Base-by-base conservation (phyloP, 306 rosid species). In the Spatholobus suberectus region DNA sequence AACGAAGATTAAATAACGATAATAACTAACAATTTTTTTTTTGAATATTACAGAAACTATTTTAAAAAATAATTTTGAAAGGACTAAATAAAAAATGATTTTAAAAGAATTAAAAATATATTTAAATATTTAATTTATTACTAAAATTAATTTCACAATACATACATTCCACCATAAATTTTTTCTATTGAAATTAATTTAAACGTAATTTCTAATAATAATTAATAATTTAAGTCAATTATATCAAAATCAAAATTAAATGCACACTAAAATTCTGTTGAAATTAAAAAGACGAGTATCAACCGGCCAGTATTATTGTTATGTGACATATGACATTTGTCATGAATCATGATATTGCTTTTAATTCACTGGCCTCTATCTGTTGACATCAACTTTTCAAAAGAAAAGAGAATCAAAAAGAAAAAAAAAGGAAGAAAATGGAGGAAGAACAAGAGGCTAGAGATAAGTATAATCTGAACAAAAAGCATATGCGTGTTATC, bases 381-480 rank as follows among this genome's bases (percentile, higher is more conserved):
- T 51, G 54, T 73, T 73, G 38, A 65, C 63, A 59, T 81, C 75
- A 65, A 72, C 91, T 87, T 87, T 82, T 82, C 46, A 21, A 78
- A 46, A 17, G 35, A 37, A 20, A 20, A 54, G 1, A n/a, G 59
- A 11, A 35, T 6, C 9, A 23, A 18, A 63, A 14, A 6, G 3
- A 4, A 9, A 29, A 3, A 58, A 3, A 21, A 17, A 15, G 23
- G 14, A 37, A 63, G 70, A 32, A 29, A 3, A 63, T 15, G 6
- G 5, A 58, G 21, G 54, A 76, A 73, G 84, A 83, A 88, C 14
- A 74, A 52, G 67, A 34, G 35, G 46, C 5, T 8, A 32, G 80
- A 84, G 87, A 86, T 88, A 54, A 85, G 37, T 84, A 81, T 85
- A 76, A 91, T 83, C 85, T 46, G 59, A 86, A 76, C 65, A 76